Conservation (phyloP, 192 early-diverging fungal genomes). For the Coemansia sp. region DNA sequence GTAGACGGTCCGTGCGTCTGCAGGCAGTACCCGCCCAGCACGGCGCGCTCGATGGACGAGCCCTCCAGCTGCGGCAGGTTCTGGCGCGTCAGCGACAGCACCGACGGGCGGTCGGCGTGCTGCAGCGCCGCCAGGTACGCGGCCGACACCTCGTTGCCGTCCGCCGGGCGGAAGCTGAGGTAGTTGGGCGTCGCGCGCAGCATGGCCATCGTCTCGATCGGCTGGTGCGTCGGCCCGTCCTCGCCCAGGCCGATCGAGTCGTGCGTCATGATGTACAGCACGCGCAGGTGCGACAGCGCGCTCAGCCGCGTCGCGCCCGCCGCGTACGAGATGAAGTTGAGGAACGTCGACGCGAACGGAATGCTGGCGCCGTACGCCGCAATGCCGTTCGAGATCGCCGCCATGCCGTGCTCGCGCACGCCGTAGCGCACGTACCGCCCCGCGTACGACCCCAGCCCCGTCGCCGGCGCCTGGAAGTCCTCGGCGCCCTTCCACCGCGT, state of each 20-base stretch:
- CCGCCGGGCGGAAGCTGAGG: conserved; percentile 87
- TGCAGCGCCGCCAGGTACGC: conserved; percentile 84
- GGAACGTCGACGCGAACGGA: conserved; percentile 89
- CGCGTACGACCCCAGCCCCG: conserved; percentile 76
- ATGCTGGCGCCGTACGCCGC: conserved; percentile 84
- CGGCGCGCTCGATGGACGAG: conserved; percentile 76
- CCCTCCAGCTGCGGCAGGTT: conserved; percentile 91
- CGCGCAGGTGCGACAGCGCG: conserved; percentile 86
- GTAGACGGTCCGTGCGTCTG: conserved; percentile 71
- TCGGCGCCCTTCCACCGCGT: conserved; percentile 95
- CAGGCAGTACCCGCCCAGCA: conserved; percentile 88
- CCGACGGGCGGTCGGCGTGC: conserved; percentile 70
- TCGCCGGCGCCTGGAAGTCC: conserved; percentile 85
- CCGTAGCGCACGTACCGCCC: conserved; percentile 94
- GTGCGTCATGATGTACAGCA: conserved; percentile 99
- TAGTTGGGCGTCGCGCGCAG: conserved; percentile 91
- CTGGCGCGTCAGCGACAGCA: conserved; percentile 90
- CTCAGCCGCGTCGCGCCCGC: conserved; percentile 87
- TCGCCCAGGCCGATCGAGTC: conserved; percentile 99
- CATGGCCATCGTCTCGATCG: conserved; percentile 91
- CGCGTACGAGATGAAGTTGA: conserved; percentile 88
- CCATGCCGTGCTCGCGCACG: conserved; percentile 99
- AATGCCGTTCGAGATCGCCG: conserved; percentile 90
- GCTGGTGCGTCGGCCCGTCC: conserved; percentile 99
- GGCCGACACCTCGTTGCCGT: conserved; percentile 93